Evolutionary conservation across 495 filamentous ascomycete species (phyloP).

Genomic region (Filosporella fistucella): DNA sequence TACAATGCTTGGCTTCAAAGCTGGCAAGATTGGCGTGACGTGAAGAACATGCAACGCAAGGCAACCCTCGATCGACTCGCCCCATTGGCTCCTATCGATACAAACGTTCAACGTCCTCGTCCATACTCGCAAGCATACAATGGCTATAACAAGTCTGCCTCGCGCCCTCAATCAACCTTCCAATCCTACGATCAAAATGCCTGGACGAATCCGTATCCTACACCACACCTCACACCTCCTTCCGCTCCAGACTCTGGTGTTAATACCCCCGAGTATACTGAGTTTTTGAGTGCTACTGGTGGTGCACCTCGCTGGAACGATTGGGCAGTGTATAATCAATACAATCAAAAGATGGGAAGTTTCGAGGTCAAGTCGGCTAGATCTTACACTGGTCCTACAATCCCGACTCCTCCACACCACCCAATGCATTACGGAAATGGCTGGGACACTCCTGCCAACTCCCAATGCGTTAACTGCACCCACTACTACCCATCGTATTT

Average conservation of each 20-base stretch:
- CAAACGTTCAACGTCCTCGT: conserved; percentile 22
- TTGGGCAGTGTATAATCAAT: conserved; percentile 21
- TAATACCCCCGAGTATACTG: conserved; percentile 25
- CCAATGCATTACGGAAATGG: conserved; percentile 13
- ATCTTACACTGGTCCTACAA: too few relatives aligned
- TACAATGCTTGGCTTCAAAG: conserved; percentile 77
- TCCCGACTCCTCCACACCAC: conserved; percentile 20
- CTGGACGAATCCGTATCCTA: conserved; percentile 18
- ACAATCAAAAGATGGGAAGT: too few relatives aligned
- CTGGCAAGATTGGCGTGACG: conserved; percentile 76
- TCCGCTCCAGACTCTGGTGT: conserved; percentile 25
- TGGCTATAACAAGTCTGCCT: conserved; percentile 16
- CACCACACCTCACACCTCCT: conserved; percentile 25
- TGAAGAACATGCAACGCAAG: conserved; percentile 47
- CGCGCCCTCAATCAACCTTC: conserved; percentile 15
- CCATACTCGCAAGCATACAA: conserved; percentile 16
- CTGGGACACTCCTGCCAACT: conserved; percentile 18
- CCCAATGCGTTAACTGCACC: conserved; percentile 18
- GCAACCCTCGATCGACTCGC: conserved; percentile 27
- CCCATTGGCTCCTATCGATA: conserved; percentile 26
- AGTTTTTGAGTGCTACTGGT: conserved; percentile 23
- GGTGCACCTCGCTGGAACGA: conserved; percentile 22
- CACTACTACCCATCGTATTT: conserved; percentile 20
- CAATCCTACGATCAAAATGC: conserved; percentile 20
- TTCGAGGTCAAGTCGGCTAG: too few relatives aligned